Base-by-base conservation (phyloP, 2,329 filamentous ascomycete genomes). In the Aureobasidium sp. region DNA sequence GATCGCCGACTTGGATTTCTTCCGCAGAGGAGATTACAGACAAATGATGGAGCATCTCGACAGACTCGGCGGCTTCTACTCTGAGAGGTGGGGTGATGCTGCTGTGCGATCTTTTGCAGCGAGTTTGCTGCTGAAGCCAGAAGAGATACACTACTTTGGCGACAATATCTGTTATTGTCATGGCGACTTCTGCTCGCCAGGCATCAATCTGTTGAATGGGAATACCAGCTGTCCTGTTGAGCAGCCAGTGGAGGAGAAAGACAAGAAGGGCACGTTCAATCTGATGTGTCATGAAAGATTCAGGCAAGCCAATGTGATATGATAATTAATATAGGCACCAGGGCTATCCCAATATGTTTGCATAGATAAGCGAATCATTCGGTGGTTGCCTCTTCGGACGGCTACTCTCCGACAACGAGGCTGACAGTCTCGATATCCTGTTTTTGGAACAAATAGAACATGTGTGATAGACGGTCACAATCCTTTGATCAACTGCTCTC, bases 51-150 rank as follows among this genome's bases (percentile, higher is more conserved):
- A 79, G 31, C 77, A 79, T 66, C 72, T 84, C 14, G 81, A 84
- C 65, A 72, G 69, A 47, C 68, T 74, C 2, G 81, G 79, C 7
- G 78, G 78, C 8, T 80, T 82, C 65, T 79, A 78, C 65, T 78
- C 80, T 62, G 75, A 77, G 65, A 72, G 77, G 12, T 76, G 78
- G 63, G 76, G 76, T 17, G 79, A 81, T 62, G 77, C 80, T 17
- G 77, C 79, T 14, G 74, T 83, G 12, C 80, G 82, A 64, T 83
- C 80, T n/a, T 72, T 84, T 27, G 82, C 79, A 49, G 78, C 82
- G 55, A 80, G 76, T 64, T 77, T 84, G 72, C 81, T 84, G 62
- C 69, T 82, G 5, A 44, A 34, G 12, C 25, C 52, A 14, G 37
- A 56, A n/a, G 37, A 56, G 25, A 42, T 56, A 31, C 37, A 56